These are phyloP conservation scores for Entomortierella chlamydospora DNA, from an alignment of 192 early-diverging fungal genomes.

Conservation along the genomic window DNA sequence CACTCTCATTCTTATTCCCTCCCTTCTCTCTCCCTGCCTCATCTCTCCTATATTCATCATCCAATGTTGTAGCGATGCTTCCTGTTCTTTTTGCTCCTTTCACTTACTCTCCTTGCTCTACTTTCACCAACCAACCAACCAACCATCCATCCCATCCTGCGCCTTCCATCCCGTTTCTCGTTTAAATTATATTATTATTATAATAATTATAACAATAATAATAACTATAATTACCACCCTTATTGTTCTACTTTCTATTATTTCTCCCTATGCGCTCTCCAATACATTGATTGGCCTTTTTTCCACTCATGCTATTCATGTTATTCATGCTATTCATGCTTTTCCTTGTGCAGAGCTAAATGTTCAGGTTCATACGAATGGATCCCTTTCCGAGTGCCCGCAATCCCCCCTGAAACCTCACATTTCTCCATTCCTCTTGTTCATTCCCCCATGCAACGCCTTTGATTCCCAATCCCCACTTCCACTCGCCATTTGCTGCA, in stretches of 20 bases:
- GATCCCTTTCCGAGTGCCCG: not conserved
- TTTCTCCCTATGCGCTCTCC: no score
- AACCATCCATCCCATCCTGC: not conserved
- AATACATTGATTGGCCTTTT: no score
- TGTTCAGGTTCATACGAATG: not conserved
- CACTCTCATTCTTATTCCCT: not conserved
- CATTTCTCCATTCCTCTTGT: not conserved
- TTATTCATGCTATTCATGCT: not conserved
- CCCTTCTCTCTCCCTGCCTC: slow-evolving; percentile 1
- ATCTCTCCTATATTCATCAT: not conserved
- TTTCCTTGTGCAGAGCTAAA: not conserved
- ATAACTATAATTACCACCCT: no score
- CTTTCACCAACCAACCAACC: not conserved
- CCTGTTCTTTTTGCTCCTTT: not conserved
- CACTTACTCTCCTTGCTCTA: slow-evolving; percentile 1
- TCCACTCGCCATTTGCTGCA: not conserved
- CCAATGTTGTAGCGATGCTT: not conserved
- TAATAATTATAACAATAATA: no score
- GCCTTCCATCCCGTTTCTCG: not conserved
- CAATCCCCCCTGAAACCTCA: not conserved
- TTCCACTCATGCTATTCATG: no score
- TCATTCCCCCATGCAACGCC: not conserved
- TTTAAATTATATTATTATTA: not conserved
- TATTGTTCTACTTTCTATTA: not conserved
- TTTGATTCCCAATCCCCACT: not conserved